Conservation (phyloP, 306 rosid genomes). For the Aeschynomene evenia region DNA sequence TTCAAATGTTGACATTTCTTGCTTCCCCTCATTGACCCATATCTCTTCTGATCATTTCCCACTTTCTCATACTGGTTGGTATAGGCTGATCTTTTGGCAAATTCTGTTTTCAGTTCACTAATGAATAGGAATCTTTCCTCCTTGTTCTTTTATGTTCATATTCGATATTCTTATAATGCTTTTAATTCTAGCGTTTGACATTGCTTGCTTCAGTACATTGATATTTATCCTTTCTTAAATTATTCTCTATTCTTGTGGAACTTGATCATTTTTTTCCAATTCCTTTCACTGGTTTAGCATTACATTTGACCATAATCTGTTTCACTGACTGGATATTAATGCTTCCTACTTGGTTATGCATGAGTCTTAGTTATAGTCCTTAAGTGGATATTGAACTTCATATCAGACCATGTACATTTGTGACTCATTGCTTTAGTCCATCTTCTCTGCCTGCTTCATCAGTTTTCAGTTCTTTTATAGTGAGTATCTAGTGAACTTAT, state of each 20-base stretch:
- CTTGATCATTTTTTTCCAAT: not conserved
- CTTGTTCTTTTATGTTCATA: not conserved
- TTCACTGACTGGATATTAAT: not conserved
- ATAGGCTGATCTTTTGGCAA: not conserved
- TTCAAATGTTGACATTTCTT: not conserved
- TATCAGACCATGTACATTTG: not conserved
- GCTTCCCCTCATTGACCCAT: not conserved
- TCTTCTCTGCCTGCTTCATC: not conserved
- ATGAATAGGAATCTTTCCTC: conserved; percentile 1
- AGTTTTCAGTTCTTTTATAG: not conserved
- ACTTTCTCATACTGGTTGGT: conserved; percentile 16
- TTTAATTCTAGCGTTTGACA: conserved; percentile 6
- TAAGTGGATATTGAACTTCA: not conserved
- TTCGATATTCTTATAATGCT: not conserved
- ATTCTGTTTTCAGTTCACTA: not conserved
- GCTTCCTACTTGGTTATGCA: not conserved
- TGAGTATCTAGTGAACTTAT: conserved; percentile 7
- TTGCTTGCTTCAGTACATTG: conserved; percentile 12
- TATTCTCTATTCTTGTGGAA: not conserved
- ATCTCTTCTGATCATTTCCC: not conserved
- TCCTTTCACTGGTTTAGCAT: not conserved
- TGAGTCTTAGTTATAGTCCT: not conserved
- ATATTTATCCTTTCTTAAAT: not conserved
- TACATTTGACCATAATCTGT: not conserved
- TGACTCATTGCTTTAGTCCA: not conserved